Evolutionary conservation across 2,329 filamentous ascomycete genomes (phyloP).

Genomic region (Helotiales sp.): DNA sequence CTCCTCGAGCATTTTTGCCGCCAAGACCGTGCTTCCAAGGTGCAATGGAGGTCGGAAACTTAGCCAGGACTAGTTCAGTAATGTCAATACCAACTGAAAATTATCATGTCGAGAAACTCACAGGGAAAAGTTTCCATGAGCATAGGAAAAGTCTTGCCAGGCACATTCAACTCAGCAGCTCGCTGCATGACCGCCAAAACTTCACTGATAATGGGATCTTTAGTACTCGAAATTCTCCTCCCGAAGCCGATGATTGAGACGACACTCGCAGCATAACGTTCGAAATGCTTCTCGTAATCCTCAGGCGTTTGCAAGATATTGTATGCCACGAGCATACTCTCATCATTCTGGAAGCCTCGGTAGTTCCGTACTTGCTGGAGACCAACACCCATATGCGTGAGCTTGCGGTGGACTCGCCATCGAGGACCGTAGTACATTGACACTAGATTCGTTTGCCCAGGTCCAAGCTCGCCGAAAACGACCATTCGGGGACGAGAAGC

Average conservation of each 20-base stretch:
- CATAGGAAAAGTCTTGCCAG: conserved; percentile 36
- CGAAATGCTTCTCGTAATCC: conserved; percentile 32
- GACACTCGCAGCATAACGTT: conserved; percentile 34
- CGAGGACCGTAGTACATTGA: conserved; percentile 34
- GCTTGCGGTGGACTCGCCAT: conserved; percentile 34
- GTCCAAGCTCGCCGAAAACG: conserved; percentile 32
- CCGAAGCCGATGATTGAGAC: conserved; percentile 38
- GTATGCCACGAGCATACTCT: conserved; percentile 32
- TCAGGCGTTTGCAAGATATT: conserved; percentile 31
- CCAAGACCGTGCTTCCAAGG: conserved; percentile 36
- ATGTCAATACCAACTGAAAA: neutral
- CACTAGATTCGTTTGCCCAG: conserved; percentile 31
- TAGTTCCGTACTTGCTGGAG: conserved; percentile 35
- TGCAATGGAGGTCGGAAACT: conserved; percentile 32
- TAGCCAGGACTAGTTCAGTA: conserved; percentile 28
- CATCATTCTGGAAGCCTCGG: conserved; percentile 32
- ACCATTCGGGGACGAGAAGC: conserved; percentile 33
- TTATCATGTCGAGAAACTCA: conserved; percentile 5
- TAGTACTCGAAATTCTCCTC: conserved; percentile 27
- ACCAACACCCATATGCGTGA: conserved; percentile 34
- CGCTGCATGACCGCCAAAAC: conserved; percentile 35
- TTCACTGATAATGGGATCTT: conserved; percentile 33
- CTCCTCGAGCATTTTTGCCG: conserved; percentile 22
- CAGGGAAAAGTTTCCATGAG: conserved; percentile 36
- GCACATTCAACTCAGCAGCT: conserved; percentile 35